Evolutionary conservation across 345 rosid species (phyloP), one percentile per base, ranked within the genome.

Genomic region (Conringia planisiliqua): DNA sequence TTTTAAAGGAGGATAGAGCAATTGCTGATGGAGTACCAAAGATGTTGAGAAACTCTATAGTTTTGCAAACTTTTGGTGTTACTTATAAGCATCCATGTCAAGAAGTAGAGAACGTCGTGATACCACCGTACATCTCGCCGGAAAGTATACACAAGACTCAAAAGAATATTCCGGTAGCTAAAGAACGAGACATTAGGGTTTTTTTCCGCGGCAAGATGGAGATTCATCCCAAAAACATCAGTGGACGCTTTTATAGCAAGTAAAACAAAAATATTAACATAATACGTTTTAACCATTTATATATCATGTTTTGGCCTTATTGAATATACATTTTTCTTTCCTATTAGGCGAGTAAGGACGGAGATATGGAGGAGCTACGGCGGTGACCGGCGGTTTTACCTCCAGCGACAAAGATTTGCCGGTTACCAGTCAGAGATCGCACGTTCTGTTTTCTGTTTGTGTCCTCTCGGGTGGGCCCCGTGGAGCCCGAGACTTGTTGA

Each of bases 391-490:
- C 74, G 97, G 64, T 94, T 94, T 66, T 88, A 81, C 78, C 83
- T 94, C 13, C 83, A 79, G 51, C 81, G 97, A 43, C 87, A 88
- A 13, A 84, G 92, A 62, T 91, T 91, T 16, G 68, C 83, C 77
- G 93, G 93, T 64, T 94, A 86, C 90, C 95, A 85, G 82, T 83
- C 92, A 62, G 98, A 94, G 68, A 91, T 94, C 2, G 87, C 74
- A 6, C 88, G 96, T 30, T 94, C 98, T 0, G 86, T 87, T 27
- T 94, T 91, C 56, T 94, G 98, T 71, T 71, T 94, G 18, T 91
- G 97, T 63, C 98, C 98, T 0, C 83, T 94, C 0, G 98, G 98
- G 42, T 94, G 98, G 98, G 98, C 98, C 72, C 97, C 98, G 1
- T 94, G 98, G 98, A 94, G 96, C 33, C 98, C 98, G 3, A 85